These are phyloP conservation scores for Nakazawaea laoshanensis DNA, from an alignment of 805 yeast species.

Conservation along the genomic window DNA sequence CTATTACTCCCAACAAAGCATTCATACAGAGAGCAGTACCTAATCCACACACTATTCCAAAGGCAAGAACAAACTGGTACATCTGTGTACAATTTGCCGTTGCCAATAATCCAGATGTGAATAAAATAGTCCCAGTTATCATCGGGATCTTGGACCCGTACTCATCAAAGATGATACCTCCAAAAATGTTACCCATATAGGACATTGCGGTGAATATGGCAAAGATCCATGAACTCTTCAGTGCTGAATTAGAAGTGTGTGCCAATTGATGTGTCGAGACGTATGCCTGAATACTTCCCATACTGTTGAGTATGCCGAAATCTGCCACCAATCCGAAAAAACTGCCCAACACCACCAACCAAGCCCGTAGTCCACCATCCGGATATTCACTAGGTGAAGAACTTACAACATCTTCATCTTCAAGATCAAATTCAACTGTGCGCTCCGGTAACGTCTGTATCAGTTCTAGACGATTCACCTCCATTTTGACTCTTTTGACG, in stretches of 20 bases:
- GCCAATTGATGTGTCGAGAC: constrained; percentile 46
- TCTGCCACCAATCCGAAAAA: constrained; percentile 46
- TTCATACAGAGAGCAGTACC: constrained; percentile 35
- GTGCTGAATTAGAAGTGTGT: constrained; percentile 32
- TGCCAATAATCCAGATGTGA: constrained; percentile 40
- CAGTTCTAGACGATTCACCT: too few species aligned
- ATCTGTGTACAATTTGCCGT: constrained; percentile 34
- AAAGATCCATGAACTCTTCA: constrained; percentile 65
- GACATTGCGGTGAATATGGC: constrained; percentile 44
- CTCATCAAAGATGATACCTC: constrained; percentile 52
- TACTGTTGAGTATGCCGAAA: constrained; percentile 32
- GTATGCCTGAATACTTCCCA: constrained; percentile 56
- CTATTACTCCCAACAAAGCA: constrained; percentile 35
- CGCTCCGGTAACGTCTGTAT: too few species aligned
- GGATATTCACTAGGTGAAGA: too few species aligned
- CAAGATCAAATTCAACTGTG: too few species aligned
- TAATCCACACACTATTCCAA: constrained; percentile 29
- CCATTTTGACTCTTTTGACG: too few species aligned
- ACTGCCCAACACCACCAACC: constrained; percentile 47
- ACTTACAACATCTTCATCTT: too few species aligned
- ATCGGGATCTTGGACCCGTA: constrained; percentile 39
- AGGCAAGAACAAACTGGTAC: constrained; percentile 32
- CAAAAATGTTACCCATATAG: constrained; percentile 37
- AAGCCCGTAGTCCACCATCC: constrained; percentile 54
- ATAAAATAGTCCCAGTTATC: constrained; percentile 29